Conservation (phyloP, 2,329 filamentous ascomycete genomes). For the Fusarium solani-melongenae region DNA sequence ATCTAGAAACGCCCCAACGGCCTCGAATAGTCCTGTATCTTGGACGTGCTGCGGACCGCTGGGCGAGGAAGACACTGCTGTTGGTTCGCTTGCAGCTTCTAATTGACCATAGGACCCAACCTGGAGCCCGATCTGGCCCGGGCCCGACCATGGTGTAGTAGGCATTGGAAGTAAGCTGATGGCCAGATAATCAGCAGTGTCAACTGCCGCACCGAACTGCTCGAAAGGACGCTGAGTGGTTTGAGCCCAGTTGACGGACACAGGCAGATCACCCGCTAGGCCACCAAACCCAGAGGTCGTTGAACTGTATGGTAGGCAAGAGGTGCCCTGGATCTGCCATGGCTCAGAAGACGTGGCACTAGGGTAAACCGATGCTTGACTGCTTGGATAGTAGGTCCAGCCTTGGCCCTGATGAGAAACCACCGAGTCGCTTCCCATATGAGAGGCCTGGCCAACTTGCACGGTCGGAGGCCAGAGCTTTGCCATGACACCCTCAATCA, state of each 20-base stretch:
- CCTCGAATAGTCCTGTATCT: neutral
- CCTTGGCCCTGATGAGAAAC: too few species aligned
- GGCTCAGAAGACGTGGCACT: neutral
- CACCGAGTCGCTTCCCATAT: too few species aligned
- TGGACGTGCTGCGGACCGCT: neutral
- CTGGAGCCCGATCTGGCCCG: neutral
- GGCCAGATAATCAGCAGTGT: too few species aligned
- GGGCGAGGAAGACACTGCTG: neutral
- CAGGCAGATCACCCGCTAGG: neutral
- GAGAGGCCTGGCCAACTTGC: too few species aligned
- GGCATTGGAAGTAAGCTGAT: too few species aligned
- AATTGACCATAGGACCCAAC: neutral
- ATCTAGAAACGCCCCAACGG: neutral
- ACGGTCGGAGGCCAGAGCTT: neutral
- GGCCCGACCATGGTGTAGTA: too few species aligned
- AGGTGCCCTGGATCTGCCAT: too few species aligned
- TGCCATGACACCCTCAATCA: neutral
- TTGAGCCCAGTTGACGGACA: neutral
- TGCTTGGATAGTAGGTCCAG: too few species aligned
- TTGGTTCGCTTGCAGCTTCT: rapidly evolving
- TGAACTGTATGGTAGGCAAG: too few species aligned
- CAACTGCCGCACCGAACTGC: too few species aligned
- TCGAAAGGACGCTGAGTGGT: neutral
- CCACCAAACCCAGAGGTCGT: too few species aligned
- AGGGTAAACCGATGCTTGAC: too few species aligned